Percentiles rank a stretch among this genome's conserved stretches.
phyloP scores from a whole-genome alignment of 306 rosid species.

The Cucumis cinereus region DNA sequence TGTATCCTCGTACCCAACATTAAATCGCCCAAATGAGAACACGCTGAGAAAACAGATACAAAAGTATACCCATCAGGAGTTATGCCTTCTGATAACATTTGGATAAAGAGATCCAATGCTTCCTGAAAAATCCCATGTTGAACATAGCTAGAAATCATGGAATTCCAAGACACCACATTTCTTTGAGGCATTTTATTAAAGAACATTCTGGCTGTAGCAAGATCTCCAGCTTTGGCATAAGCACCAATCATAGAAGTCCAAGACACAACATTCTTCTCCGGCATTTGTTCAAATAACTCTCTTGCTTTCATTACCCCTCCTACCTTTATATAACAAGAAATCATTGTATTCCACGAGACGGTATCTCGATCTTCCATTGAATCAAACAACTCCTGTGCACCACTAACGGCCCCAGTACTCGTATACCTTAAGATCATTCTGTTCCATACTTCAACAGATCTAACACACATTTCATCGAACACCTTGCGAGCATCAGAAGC shows the following conservation, averaged over 20 bases:
- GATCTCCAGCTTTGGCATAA: constrained; percentile 13
- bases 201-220: constrained; percentile 8
- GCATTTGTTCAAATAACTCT: constrained; percentile 12
- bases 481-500: constrained; percentile 11
- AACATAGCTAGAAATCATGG: constrained; percentile 17
- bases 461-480: constrained; percentile 11
- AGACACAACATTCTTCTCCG: constrained; percentile 16
- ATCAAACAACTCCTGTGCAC: constrained; percentile 16
- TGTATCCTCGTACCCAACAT: constrained; percentile 14
- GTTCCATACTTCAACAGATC: constrained; percentile 9
- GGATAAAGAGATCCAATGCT: constrained; percentile 12
- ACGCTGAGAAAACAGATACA: constrained; percentile 19
- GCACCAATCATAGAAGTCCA: constrained; percentile 19
- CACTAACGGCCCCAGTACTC: constrained; percentile 1
- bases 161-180: constrained; percentile 23
- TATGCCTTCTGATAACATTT: constrained; percentile 11
- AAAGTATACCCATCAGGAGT: constrained; percentile 16
- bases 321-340: constrained; percentile 11
- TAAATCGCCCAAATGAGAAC: constrained; percentile 15
- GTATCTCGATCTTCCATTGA: constrained; percentile 13
- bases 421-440: constrained; percentile 4
- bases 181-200: constrained; percentile 19
- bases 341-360: constrained; percentile 18
- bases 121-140: constrained; percentile 8
- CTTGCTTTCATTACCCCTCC: constrained; percentile 8